A percentile compares a stretch with the other conserved stretches of the same genome.
These are phyloP conservation scores for Niveomyces coronatus DNA, from an alignment of 2,329 filamentous ascomycete species.

Conservation along the genomic window DNA sequence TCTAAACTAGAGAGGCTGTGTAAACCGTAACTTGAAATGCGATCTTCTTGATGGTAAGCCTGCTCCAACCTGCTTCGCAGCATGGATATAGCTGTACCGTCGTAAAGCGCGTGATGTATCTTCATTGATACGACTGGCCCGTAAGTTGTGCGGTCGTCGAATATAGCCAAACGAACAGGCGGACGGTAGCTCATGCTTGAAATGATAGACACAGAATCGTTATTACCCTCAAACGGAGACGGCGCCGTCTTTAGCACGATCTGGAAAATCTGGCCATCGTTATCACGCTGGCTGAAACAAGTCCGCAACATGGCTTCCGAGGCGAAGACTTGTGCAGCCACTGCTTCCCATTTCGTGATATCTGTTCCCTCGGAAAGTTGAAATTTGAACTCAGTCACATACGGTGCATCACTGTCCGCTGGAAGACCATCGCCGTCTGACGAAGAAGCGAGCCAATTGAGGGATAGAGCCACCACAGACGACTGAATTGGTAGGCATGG, in stretches of 20 bases:
- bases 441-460: slow-evolving; percentile 12
- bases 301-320: slow-evolving; percentile 14
- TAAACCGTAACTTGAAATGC: background rate
- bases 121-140: slow-evolving; percentile 12
- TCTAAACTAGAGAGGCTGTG: too few species aligned
- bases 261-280: slow-evolving; percentile 14
- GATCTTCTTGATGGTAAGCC: slow-evolving; percentile 3
- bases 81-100: slow-evolving; percentile 13
- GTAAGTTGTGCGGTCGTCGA: background rate
- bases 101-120: slow-evolving; percentile 16
- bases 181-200: slow-evolving; percentile 8
- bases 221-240: slow-evolving; percentile 9
- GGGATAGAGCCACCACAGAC: slow-evolving; percentile 11
- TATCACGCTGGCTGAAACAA: slow-evolving; percentile 13
- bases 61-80: slow-evolving; percentile 12
- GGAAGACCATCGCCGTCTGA: too few species aligned
- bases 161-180: slow-evolving; percentile 9
- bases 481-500: slow-evolving; percentile 14
- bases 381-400: slow-evolving; percentile 15
- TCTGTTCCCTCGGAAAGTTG: slow-evolving; percentile 10
- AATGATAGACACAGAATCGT: slow-evolving; percentile 5
- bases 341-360: slow-evolving; percentile 10
- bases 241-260: slow-evolving; percentile 11
- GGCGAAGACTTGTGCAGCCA: slow-evolving; percentile 9
- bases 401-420: too few species aligned